Conservation (phyloP, 2,329 filamentous ascomycete genomes). For the Colletotrichum theobromicola region DNA sequence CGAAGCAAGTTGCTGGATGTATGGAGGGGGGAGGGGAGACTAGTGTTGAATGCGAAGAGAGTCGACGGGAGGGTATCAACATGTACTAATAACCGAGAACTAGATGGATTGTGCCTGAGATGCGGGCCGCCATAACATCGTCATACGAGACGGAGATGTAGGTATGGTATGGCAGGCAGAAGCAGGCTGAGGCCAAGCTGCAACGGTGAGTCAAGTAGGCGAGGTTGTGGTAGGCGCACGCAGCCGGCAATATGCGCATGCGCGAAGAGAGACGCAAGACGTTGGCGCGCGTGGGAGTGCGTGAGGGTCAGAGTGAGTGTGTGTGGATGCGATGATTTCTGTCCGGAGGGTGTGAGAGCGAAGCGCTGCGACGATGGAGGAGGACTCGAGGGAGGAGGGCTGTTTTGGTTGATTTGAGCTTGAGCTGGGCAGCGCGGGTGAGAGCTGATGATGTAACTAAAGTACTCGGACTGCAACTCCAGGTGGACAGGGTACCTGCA, state of each 20-base stretch:
- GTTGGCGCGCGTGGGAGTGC: background rate
- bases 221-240: background rate
- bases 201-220: slow-evolving; percentile 8
- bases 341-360: slow-evolving; percentile 3
- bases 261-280: background rate
- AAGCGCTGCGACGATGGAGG: background rate
- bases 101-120: background rate
- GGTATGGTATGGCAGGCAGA: slow-evolving; percentile 3
- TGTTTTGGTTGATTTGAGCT: background rate
- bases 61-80: slow-evolving; percentile 7
- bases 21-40: background rate
- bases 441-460: slow-evolving; percentile 20
- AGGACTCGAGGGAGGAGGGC: background rate
- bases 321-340: background rate
- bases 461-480: slow-evolving; percentile 14
- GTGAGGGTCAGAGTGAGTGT: background rate
- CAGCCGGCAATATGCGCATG: background rate
- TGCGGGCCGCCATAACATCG: background rate
- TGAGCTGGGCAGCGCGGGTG: background rate
- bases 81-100: background rate
- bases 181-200: slow-evolving; percentile 14
- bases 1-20: background rate
- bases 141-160: slow-evolving; percentile 9
- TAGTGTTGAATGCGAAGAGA: background rate
- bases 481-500: slow-evolving; percentile 10